These are phyloP conservation scores for Colletotrichum liaoningense DNA, from an alignment of 2,329 filamentous ascomycete species.

Conservation along the genomic window DNA sequence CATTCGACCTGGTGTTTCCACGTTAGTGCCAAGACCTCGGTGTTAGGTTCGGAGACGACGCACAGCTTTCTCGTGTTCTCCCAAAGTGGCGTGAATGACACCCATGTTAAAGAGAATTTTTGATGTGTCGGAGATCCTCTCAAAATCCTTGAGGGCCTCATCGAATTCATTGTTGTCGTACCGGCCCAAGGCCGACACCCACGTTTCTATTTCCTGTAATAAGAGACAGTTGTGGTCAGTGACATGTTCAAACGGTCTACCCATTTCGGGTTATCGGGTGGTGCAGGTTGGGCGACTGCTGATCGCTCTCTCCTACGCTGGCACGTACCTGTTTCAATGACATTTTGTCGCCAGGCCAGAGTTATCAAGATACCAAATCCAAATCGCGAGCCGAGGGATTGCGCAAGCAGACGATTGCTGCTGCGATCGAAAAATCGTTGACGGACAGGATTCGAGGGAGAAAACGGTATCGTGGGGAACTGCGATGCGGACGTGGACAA, in stretches of 20 bases:
- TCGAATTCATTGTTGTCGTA: slow-evolving; percentile 99
- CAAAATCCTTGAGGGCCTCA: slow-evolving; percentile 85
- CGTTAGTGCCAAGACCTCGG: slow-evolving; percentile 31
- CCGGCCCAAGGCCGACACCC: slow-evolving; percentile 89
- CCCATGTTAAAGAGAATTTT: slow-evolving; percentile 99
- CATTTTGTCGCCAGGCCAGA: slow-evolving; percentile 52
- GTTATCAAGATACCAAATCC: not conserved
- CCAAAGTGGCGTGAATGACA: slow-evolving; percentile 95
- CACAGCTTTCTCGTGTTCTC: slow-evolving; percentile 95
- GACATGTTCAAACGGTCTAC: not conserved
- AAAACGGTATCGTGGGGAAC: slow-evolving; percentile 30
- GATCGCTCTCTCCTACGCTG: not conserved
- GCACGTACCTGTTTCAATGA: slow-evolving; percentile 69
- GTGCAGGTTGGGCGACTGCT: not conserved
- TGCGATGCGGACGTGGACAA: slow-evolving; percentile 6
- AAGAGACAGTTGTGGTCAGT: slow-evolving; percentile 4
- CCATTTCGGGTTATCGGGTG: not conserved
- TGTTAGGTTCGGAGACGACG: slow-evolving; percentile 49
- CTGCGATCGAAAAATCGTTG: slow-evolving; percentile 9
- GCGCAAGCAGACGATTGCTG: slow-evolving; percentile 31
- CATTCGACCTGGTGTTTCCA: slow-evolving; percentile 78
- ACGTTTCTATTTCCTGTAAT: slow-evolving; percentile 94
- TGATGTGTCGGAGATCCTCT: slow-evolving; percentile 90
- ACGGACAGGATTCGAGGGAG: not conserved
- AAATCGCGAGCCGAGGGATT: not conserved